Conservation (phyloP, 306 rosid species). For the Quercus engelmannii region DNA sequence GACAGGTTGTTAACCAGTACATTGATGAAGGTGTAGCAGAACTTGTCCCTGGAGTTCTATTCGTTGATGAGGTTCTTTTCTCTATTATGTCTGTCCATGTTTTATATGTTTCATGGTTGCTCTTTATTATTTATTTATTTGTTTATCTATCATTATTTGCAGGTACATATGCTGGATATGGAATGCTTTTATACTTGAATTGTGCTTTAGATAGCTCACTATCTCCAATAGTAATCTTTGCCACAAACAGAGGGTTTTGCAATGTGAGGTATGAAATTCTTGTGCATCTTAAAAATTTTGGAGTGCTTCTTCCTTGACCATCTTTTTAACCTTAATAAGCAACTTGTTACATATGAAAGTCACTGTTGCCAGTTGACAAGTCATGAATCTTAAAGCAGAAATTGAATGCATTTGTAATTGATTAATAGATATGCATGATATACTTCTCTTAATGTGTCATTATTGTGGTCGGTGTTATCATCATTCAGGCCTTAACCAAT, state of each 20-base stretch:
- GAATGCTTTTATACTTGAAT: slow-evolving; percentile 89
- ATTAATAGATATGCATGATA: background rate
- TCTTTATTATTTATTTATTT: background rate
- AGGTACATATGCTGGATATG: slow-evolving; percentile 98
- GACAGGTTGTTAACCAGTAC: slow-evolving; percentile 88
- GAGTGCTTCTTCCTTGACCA: background rate
- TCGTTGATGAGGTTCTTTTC: slow-evolving; percentile 61
- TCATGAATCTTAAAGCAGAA: background rate
- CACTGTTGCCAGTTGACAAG: background rate
- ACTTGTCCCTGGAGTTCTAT: slow-evolving; percentile 98
- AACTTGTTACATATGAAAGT: background rate
- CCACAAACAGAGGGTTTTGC: slow-evolving; percentile 97
- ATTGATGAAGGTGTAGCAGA: slow-evolving; percentile 98
- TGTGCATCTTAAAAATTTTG: background rate
- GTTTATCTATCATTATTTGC: slow-evolving; percentile 19
- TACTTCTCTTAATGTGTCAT: background rate
- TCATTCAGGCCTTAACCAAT: background rate
- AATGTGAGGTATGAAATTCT: slow-evolving; percentile 68
- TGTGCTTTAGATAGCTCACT: slow-evolving; percentile 96
- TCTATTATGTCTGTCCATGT: background rate
- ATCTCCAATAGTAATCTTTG: slow-evolving; percentile 95
- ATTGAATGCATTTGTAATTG: background rate
- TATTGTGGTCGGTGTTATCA: background rate
- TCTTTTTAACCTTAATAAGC: background rate
- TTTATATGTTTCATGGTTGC: slow-evolving; percentile 7